These are phyloP conservation scores for Phytophthora pisi DNA, from an alignment of 352 stramenopile genomes.

Conservation along the genomic window DNA sequence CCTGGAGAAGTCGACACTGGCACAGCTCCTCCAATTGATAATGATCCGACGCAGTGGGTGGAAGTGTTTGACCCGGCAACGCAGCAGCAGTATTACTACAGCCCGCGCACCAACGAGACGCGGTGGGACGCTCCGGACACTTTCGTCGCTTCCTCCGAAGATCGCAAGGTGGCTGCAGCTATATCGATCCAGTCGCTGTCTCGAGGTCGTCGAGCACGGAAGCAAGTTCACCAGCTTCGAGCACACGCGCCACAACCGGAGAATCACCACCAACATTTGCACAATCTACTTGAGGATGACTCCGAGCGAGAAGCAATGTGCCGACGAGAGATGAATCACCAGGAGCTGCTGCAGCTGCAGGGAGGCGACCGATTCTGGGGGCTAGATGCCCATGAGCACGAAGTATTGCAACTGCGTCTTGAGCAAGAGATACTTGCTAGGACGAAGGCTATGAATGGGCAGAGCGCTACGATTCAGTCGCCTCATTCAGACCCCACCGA, in stretches of 20 bases:
- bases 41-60: conserved; percentile 40
- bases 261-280: background rate
- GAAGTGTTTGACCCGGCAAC: conserved; percentile 70
- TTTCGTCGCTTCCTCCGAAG: conserved; percentile 45
- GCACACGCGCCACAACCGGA: background rate
- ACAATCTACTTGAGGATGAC: conserved; percentile 1
- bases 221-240: conserved; percentile 22
- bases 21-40: background rate
- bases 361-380: conserved; percentile 63
- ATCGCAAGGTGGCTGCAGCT: conserved; percentile 51
- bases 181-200: conserved; percentile 66
- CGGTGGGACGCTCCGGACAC: conserved; percentile 50
- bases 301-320: conserved; percentile 41
- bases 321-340: conserved; percentile 56
- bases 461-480: background rate
- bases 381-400: conserved; percentile 45
- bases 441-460: conserved; percentile 3
- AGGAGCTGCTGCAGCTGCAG: conserved; percentile 57
- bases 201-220: conserved; percentile 44
- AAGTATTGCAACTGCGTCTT: conserved; percentile 41
- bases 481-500: background rate
- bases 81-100: conserved; percentile 69
- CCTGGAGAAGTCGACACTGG: background rate
- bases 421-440: conserved; percentile 54
- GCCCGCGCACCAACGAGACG: conserved; percentile 46